These are phyloP conservation scores for Phytophthora brassicae DNA, from an alignment of 352 stramenopile genomes.

Conservation along the genomic window DNA sequence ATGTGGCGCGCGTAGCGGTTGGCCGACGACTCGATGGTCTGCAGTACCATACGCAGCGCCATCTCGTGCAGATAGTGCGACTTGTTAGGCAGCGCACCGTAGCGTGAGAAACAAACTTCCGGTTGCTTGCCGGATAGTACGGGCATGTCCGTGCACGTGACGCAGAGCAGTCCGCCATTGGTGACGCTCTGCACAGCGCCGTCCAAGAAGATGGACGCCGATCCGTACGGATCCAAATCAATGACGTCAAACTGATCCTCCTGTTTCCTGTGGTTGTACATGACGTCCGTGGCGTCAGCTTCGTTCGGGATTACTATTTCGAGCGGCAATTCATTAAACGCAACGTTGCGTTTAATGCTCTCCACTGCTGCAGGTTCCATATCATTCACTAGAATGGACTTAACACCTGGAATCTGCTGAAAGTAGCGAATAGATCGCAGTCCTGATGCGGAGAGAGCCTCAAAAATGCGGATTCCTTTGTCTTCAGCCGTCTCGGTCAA, in stretches of 20 bases:
- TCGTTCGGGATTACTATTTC: conserved; percentile 86
- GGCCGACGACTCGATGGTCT: conserved; percentile 93
- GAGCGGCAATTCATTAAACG: conserved; percentile 84
- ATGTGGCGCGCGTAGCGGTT: conserved; percentile 97
- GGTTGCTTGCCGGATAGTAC: conserved; percentile 89
- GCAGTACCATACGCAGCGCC: conserved; percentile 91
- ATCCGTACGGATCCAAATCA: conserved; percentile 99
- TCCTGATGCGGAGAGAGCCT: conserved; percentile 97
- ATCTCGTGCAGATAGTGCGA: conserved; percentile 89
- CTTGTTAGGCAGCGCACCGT: conserved; percentile 86
- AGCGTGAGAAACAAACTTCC: conserved; percentile 89
- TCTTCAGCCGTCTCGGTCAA: conserved; percentile 58
- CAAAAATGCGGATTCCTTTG: conserved; percentile 96
- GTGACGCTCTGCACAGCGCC: conserved; percentile 93
- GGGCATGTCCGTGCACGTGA: conserved; percentile 99
- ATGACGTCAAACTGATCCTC: conserved; percentile 98
- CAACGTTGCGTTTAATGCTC: conserved; percentile 95
- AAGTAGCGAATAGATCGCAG: conserved; percentile 99
- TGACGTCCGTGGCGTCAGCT: conserved; percentile 85
- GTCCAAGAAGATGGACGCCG: conserved; percentile 98
- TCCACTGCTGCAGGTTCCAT: conserved; percentile 96
- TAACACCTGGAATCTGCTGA: conserved; percentile 97
- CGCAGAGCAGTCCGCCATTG: conserved; percentile 96
- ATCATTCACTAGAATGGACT: conserved; percentile 99
- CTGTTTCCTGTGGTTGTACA: conserved; percentile 86